These are phyloP conservation scores for Jatropha multifida DNA, from an alignment of 441 rosid genomes.

Conservation along the genomic window DNA sequence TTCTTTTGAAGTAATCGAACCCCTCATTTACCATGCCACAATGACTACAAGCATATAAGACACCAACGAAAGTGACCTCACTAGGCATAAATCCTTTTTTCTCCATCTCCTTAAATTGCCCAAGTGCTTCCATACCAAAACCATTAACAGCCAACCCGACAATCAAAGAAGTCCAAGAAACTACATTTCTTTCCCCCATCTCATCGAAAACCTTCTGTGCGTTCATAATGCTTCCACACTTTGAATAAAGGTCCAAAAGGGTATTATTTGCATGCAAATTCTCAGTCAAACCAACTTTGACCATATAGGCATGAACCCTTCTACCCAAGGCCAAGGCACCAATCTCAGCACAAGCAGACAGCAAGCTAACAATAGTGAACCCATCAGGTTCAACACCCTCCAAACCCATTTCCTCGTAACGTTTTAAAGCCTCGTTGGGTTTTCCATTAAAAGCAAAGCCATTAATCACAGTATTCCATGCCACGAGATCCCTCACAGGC, in stretches of 20 bases:
- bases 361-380: conserved; percentile 66
- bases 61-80: conserved; percentile 71
- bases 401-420: conserved; percentile 49
- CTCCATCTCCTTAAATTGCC: conserved; percentile 55
- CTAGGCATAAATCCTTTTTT: conserved; percentile 43
- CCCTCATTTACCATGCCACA: conserved; percentile 80
- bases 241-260: conserved; percentile 69
- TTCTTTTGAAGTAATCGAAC: conserved; percentile 52
- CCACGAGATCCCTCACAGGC: conserved; percentile 59
- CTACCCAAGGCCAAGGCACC: conserved; percentile 69
- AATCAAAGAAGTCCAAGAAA: conserved; percentile 79
- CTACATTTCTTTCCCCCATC: conserved; percentile 52
- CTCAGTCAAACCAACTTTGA: conserved; percentile 48
- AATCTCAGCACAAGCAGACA: conserved; percentile 74
- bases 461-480: conserved; percentile 87
- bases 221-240: conserved; percentile 57
- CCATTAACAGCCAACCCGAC: conserved; percentile 84
- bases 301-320: conserved; percentile 58
- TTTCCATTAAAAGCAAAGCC: conserved; percentile 68
- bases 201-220: conserved; percentile 53
- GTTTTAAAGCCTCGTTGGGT: conserved; percentile 55
- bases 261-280: conserved; percentile 55
- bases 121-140: conserved; percentile 60
- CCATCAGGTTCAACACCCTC: conserved; percentile 63
- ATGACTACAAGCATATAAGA: conserved; percentile 81